Evolutionary conservation across 1,284 basidiomycete species (phyloP).

Genomic region (Gomphus sp.): DNA sequence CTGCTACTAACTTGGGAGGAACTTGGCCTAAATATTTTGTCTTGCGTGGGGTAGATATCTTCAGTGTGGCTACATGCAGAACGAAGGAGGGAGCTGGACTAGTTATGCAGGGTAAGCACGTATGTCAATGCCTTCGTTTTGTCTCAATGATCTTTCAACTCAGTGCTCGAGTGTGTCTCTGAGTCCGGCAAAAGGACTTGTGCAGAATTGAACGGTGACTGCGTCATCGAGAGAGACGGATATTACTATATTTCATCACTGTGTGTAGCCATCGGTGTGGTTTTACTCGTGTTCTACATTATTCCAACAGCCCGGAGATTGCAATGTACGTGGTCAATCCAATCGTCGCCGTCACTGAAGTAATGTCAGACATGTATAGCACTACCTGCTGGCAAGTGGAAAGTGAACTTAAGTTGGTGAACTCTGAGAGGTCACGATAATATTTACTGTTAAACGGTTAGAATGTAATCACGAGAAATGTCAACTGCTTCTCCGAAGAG

Average conservation of each 20-base stretch:
- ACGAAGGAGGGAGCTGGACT: constrained; percentile 49
- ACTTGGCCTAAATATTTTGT: constrained; percentile 97
- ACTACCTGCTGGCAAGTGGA: constrained; percentile 7
- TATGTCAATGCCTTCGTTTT: neutral
- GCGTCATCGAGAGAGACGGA: constrained; percentile 81
- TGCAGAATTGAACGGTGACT: constrained; percentile 66
- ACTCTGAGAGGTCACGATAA: neutral
- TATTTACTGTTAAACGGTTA: neutral
- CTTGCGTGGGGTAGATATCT: constrained; percentile 85
- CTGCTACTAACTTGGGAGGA: constrained; percentile 94
- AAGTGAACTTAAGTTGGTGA: constrained; percentile 2
- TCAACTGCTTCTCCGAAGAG: neutral
- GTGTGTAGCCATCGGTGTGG: constrained; percentile 69
- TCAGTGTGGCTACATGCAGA: constrained; percentile 76
- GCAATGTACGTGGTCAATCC: constrained; percentile 54
- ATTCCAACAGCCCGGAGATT: constrained; percentile 78
- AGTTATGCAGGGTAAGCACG: constrained; percentile 45
- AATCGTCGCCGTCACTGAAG: neutral
- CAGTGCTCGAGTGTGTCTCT: constrained; percentile 80
- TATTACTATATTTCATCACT: constrained; percentile 83
- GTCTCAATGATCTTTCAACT: neutral
- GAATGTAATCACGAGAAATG: neutral
- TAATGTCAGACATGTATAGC: neutral
- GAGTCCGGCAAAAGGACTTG: constrained; percentile 83
- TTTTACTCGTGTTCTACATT: constrained; percentile 71